Evolutionary conservation across 345 rosid genomes (phyloP).

Genomic region (Lepidium sativum): DNA sequence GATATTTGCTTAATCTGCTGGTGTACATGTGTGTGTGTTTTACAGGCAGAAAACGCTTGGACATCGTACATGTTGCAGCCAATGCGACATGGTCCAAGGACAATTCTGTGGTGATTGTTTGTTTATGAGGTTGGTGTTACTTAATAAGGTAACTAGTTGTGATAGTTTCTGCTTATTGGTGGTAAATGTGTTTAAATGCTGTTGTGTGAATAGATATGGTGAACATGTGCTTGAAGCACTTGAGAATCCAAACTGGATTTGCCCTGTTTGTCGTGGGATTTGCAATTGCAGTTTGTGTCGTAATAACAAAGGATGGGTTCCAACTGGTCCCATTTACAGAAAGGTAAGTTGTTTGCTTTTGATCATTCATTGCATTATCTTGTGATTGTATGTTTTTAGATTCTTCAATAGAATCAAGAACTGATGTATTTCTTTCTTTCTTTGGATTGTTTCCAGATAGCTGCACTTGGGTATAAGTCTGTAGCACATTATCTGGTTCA

Average conservation of each 20-base stretch:
- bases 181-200: not conserved
- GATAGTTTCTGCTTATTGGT: not conserved
- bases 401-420: not conserved
- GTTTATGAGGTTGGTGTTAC: constrained; percentile 49
- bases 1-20: not conserved
- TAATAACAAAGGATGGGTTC: constrained; percentile 74
- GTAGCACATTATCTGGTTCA: constrained; percentile 90
- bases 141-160: not conserved
- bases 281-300: constrained; percentile 94
- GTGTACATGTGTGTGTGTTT: not conserved
- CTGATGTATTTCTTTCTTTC: constrained; percentile 7
- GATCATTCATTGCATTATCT: not conserved
- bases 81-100: constrained; percentile 66
- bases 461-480: constrained; percentile 70
- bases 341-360: constrained; percentile 34
- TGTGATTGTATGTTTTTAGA: not conserved
- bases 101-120: constrained; percentile 94
- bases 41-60: constrained; percentile 94
- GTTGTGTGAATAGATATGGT: constrained; percentile 49
- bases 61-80: constrained; percentile 56
- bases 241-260: constrained; percentile 69
- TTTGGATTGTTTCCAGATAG: constrained; percentile 35
- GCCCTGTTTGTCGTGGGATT: constrained; percentile 87
- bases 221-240: constrained; percentile 90
- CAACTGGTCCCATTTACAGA: constrained; percentile 63